Conservation (phyloP, 2,329 filamentous ascomycete genomes). For the Colletotrichum limetticola region DNA sequence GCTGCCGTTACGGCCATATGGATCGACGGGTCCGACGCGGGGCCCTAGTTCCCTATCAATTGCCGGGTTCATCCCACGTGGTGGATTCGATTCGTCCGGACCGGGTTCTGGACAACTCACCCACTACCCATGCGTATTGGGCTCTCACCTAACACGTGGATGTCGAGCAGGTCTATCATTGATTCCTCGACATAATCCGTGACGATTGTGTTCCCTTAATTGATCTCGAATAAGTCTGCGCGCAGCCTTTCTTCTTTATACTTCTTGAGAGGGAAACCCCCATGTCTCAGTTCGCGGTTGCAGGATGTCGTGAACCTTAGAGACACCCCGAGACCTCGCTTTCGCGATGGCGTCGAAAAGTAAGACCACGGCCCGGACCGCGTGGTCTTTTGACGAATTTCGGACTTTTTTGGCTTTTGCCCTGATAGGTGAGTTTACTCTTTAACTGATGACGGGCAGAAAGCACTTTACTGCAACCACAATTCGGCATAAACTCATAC, state of each 20-base stretch:
- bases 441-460: not conserved
- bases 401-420: slow-evolving; percentile 24
- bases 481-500: not conserved
- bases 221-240: not conserved
- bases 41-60: slow-evolving; percentile 14
- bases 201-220: not conserved
- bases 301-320: not conserved
- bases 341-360: slow-evolving; percentile 12
- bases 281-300: not conserved
- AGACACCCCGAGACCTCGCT: not conserved
- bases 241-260: no score
- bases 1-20: not conserved
- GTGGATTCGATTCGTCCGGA: slow-evolving; percentile 26
- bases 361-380: not conserved
- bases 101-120: not conserved
- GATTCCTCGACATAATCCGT: not conserved
- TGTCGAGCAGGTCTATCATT: not conserved
- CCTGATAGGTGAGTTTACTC: slow-evolving; percentile 7
- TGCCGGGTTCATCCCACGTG: slow-evolving; percentile 25
- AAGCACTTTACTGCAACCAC: not conserved
- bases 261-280: not conserved
- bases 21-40: not conserved
- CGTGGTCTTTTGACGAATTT: not conserved
- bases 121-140: not conserved
- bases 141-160: slow-evolving; percentile 12